Percentiles rank a stretch among this genome's conserved stretches.
phyloP scores from a whole-genome alignment of 257 asterid genomes.

The Rhazya stricta region DNA sequence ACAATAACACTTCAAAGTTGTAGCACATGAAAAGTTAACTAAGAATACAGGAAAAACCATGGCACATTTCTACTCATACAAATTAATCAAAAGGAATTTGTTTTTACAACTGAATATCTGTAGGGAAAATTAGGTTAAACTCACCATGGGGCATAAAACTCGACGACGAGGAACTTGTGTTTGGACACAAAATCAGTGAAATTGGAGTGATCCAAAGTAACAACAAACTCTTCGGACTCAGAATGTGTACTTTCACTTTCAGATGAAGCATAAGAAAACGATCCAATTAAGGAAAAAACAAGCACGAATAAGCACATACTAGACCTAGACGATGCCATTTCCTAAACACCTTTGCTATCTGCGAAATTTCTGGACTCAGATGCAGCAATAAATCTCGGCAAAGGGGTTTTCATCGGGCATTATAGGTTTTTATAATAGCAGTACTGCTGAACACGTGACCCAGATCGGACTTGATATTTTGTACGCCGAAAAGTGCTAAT shows the following conservation, averaged over 20 bases:
- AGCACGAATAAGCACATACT: conserved; percentile 1
- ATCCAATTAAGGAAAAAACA: conserved; percentile 9
- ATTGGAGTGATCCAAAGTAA: conserved; percentile 65
- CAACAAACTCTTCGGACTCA: conserved; percentile 51
- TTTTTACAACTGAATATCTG: no score
- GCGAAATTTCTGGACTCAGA: background rate
- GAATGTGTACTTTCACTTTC: conserved; percentile 1
- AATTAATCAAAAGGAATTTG: no score
- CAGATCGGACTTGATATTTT: background rate
- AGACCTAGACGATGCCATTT: conserved; percentile 16
- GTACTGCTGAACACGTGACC: background rate
- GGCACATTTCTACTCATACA: no score
- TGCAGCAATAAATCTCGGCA: background rate
- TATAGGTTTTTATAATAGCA: background rate
- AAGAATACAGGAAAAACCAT: no score
- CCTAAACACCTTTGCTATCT: background rate
- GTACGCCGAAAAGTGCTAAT: background rate
- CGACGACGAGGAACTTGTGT: conserved; percentile 76
- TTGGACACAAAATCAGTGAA: conserved; percentile 69
- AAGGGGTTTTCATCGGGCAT: background rate
- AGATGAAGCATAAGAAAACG: conserved; percentile 9
- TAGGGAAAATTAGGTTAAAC: background rate
- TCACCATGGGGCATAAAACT: conserved; percentile 85
- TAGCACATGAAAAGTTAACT: background rate
- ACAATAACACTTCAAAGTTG: no score